Base-by-base conservation (phyloP, 2,329 filamentous ascomycete genomes). In the Paracoccidioides lutzii region DNA sequence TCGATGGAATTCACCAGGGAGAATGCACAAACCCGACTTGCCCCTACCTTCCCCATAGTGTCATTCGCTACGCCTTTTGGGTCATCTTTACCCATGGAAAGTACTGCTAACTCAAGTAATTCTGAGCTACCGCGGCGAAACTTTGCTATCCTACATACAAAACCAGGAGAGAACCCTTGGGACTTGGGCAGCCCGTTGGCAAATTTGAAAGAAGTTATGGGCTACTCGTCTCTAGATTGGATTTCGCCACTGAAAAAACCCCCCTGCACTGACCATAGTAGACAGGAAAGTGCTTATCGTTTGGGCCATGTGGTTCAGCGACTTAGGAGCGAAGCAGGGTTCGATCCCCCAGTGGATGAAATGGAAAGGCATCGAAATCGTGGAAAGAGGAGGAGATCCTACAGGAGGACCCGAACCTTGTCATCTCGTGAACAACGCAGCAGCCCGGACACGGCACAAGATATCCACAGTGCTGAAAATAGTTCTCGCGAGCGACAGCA, bases 191-290 rank as follows among this genome's bases (percentile, higher is more conserved):
- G 68, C 35, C 71, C 73, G 7, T 76, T 79, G 59, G 71, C 76
- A 33, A 97, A 97, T 65, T 84, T 90, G 72, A 81, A 82, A 60
- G 79, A 84, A 12, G 81, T 96, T 30, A 89, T 98, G 83, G 91
- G 91, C 0, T 72, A 78, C 49, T 80, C 73, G 22, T 60, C 83
- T 2, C 58, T 84, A 12, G 87, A 95, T 58, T 97, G 90, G 90
- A 65, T 95, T 10, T 71, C 95, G 1, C 91, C 91, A 0, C 68
- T 95, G 38, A 81, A 76, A 56, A 77, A 80, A 57, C 89, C 87
- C 4, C 91, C 91, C 0, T 91, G 87, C 67, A 78, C 78, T 52
- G 78, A 80, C 54, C 86, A 90, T 63, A 81, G 82, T 49, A 78
- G 76, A 61, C 75, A 76, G 57, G 77, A 80, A 59, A 84, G 86